Conservation (phyloP, 495 filamentous ascomycete species). For the Aspergillus baeticus region DNA sequence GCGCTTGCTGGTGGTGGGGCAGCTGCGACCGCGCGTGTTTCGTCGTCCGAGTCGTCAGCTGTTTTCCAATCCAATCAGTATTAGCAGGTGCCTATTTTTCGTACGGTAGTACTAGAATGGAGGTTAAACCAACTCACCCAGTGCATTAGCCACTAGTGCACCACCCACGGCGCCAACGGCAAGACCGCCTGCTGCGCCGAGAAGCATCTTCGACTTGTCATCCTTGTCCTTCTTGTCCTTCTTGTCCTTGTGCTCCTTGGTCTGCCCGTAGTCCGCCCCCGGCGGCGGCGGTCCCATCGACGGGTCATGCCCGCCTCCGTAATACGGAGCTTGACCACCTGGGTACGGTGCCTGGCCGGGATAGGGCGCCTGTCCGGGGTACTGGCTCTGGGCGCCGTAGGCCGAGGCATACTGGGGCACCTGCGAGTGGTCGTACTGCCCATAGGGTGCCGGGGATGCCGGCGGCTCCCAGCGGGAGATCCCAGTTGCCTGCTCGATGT, state of each 20-base stretch:
- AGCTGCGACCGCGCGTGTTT: background rate
- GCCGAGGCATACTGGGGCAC: background rate
- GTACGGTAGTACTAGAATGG: background rate
- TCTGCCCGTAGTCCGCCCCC: background rate
- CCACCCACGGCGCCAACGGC: background rate
- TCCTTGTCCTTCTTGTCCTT: background rate
- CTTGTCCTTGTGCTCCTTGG: background rate
- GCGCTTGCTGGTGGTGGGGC: background rate
- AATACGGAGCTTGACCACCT: background rate
- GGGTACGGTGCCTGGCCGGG: background rate
- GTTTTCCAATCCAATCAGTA: background rate
- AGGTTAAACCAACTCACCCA: background rate
- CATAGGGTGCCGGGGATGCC: background rate
- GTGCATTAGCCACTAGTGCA: background rate
- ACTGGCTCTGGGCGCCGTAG: background rate
- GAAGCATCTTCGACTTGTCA: background rate
- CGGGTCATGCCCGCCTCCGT: background rate
- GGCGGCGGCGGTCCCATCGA: background rate
- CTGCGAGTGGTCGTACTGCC: background rate
- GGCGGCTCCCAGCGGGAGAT: conserved; percentile 5
- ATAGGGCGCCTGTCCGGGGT: background rate
- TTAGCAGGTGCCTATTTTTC: too few species aligned
- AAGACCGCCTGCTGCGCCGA: background rate
- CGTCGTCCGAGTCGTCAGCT: background rate
- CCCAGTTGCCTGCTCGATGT: conserved; percentile 2